Evolutionary conservation across 495 filamentous ascomycete genomes (phyloP), one percentile per base, ranked within the genome.

Genomic region (Podospora fimiseda): DNA sequence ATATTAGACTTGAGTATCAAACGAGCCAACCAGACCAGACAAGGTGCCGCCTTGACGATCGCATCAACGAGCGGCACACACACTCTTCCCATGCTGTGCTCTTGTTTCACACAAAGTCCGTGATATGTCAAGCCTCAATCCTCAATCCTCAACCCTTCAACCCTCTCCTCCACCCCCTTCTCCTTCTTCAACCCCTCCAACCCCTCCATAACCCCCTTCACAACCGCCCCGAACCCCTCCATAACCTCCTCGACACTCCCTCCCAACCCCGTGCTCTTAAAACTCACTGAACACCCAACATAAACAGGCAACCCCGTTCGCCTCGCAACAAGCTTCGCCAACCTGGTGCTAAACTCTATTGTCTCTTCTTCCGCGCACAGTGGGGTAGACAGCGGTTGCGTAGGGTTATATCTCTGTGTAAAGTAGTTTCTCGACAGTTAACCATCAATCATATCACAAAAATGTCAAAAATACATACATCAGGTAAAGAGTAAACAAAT

Each of bases 231-330:
- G 49, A 96, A 79, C 2, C 85, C 90, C 60, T 93, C 90, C 86
- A 96, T 88, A 70, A 96, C 92, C 72, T 97, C 92, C 62, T 94
- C 89, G n/a, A 91, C 81, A 9, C 78, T 82, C 19, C 87, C 81
- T 1, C 86, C 87, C 40, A 89, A 76, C 7, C 78, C 83, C 0
- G 80, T 79, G 60, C 80, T 86, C 41, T 74, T 70, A 56, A 89
- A 80, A 54, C 80, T 82, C 48, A 88, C 76, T 2, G 83, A 86
- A 57, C 87, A 93, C 7, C 88, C 87, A 36, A 98, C 88, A 64
- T 96, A 96, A 1, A 86, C 82, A 2, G 89, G 89, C 45, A 77
- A 77, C 23, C 68, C 71, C 43, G 83, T 82, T 57, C 82, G 83
- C 49, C 80, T 80, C 22, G 86, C 86, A 16, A 98, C 62, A 27